Base-by-base conservation (phyloP, 768 basidiomycete genomes). In the Phaeolepiota aurea region DNA sequence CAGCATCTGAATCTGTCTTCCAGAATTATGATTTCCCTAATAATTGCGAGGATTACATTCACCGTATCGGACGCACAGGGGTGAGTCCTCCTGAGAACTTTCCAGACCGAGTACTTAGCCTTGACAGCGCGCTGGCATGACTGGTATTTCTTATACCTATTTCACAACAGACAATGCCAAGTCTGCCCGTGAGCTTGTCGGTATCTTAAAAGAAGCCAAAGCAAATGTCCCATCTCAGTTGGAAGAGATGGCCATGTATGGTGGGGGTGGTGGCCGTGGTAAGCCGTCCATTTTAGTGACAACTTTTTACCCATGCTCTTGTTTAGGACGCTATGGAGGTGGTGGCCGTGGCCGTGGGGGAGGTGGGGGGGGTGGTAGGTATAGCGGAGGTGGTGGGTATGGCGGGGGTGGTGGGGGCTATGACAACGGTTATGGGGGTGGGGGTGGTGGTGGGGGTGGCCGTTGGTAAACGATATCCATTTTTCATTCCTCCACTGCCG, bases 1-100 rank as follows among this genome's bases (percentile, higher is more conserved):
- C 25, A 12, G 7, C 28, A 20, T 39, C 12, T 37, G 32, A 19
- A 42, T 39, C 51, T 38, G 50, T 43, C n/a, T 32, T 38, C 2
- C 49, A 93, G 91, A 92, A 92, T 65, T 93, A 88, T 59, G 93
- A 97, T 60, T 96, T 98, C 71, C 92, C 93, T 1, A 96, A 96
- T 66, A 93, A 94, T 57, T 89, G 87, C 55, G 92, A 94, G 69
- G 93, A 96, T 63, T 98, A 98, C 64, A 91, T 97, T 45, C 94
- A 99, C 66, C 90, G 94, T 51, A 99, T 99, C 55, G 96, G 94
- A 48, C 91, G 94, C 60, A 96, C 94, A 48, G 93, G 93, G 42
- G 88, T 89, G 62, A 34, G 75, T 59, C 0, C n/a, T n/a, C n/a
- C n/a, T n/a, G n/a, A n/a, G n/a, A n/a, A n/a, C n/a, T n/a, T n/a